Conservation (phyloP, 495 filamentous ascomycete species). For the Hypoxylon cercidicola region DNA sequence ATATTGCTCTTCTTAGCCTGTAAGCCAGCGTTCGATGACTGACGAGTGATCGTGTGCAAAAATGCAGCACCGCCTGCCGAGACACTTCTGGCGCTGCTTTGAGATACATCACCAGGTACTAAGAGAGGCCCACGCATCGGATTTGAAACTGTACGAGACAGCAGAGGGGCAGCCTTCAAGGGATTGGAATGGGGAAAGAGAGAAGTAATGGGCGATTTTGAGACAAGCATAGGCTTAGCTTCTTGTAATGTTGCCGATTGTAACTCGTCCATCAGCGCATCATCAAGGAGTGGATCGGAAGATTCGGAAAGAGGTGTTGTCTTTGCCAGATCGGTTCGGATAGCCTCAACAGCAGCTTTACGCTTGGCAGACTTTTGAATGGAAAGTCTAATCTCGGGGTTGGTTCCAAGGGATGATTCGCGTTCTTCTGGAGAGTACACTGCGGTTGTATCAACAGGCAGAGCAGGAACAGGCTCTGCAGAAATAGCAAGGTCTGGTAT, state of each 20-base stretch:
- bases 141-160: constrained; percentile 58
- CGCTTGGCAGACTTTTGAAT: constrained; percentile 53
- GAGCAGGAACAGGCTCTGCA: constrained; percentile 25
- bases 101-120: constrained; percentile 51
- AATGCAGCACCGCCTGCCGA: constrained; percentile 58
- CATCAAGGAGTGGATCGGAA: constrained; percentile 73
- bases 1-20: constrained; percentile 81
- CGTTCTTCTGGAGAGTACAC: constrained; percentile 1
- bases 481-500: constrained; percentile 51
- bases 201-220: constrained; percentile 82
- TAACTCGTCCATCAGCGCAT: constrained; percentile 90
- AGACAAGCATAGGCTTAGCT: constrained; percentile 82
- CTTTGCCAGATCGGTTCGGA: constrained; percentile 58
- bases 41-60: constrained; percentile 59
- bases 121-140: constrained; percentile 57
- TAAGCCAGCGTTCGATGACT: constrained; percentile 52
- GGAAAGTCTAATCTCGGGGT: constrained; percentile 29
- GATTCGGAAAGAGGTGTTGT: constrained; percentile 69
- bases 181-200: constrained; percentile 62
- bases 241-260: constrained; percentile 83
- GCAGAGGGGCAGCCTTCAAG: constrained; percentile 46
- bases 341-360: constrained; percentile 64
- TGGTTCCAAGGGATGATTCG: constrained; percentile 21
- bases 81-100: constrained; percentile 55
- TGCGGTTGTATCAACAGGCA: constrained; percentile 13